Evolutionary conservation across 441 rosid genomes (phyloP).

Genomic region (Erodium chrysanthum): DNA sequence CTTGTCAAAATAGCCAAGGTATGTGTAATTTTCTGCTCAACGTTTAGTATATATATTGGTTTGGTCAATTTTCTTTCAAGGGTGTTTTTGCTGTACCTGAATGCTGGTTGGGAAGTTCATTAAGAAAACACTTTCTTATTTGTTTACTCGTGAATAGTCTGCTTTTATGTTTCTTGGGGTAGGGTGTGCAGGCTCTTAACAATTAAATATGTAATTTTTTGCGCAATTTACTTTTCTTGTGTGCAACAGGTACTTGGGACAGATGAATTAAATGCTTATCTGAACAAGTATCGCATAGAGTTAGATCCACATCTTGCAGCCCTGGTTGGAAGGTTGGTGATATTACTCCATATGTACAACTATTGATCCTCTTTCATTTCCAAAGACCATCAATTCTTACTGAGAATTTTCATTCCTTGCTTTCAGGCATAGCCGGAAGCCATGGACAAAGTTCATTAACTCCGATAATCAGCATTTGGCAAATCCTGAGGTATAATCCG

Average conservation of each 20-base stretch:
- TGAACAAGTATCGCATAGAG: conserved; percentile 72
- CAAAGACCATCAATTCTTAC: conserved; percentile 9
- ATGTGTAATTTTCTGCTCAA: conserved; percentile 18
- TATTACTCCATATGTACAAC: background rate
- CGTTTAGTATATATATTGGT: background rate
- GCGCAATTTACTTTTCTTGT: conserved; percentile 7
- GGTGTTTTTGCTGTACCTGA: background rate
- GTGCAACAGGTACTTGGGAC: conserved; percentile 70
- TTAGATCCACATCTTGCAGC: conserved; percentile 83
- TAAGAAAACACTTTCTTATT: background rate
- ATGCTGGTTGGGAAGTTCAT: background rate
- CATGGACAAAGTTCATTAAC: conserved; percentile 80
- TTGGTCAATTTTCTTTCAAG: background rate
- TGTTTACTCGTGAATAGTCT: background rate
- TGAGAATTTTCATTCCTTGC: conserved; percentile 3
- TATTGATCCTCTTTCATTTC: background rate
- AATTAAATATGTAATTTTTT: background rate
- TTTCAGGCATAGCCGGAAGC: conserved; percentile 79
- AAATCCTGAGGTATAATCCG: conserved; percentile 60
- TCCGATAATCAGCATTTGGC: conserved; percentile 82
- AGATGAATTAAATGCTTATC: conserved; percentile 71
- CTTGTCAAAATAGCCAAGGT: conserved; percentile 82
- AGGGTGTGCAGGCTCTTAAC: background rate
- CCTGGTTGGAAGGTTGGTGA: conserved; percentile 75
- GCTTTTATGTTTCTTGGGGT: background rate